Evolutionary conservation across 2,329 filamentous ascomycete species (phyloP), one percentile per base, ranked within the genome.

Genomic region (Lasiodiplodia sp.): DNA sequence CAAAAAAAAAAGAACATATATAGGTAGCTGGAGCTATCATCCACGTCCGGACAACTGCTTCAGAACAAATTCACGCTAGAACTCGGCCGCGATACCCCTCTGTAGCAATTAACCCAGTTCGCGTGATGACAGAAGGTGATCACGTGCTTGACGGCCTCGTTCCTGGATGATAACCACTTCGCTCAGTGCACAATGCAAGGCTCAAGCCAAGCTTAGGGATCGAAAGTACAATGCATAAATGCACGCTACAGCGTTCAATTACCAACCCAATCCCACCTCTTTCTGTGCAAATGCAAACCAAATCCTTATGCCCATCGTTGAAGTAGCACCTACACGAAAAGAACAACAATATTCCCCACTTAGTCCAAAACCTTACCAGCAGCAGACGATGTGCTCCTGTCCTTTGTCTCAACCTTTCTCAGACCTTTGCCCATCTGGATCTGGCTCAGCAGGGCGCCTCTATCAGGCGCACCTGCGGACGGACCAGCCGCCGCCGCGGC

Each of bases 361-460:
- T 53, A 53, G 21, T 68, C 56, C 67, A 88, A 74, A 69, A 97
- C 94, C 70, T 89, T 88, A n/a, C 95, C 95, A 25, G 93, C 92
- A 69, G 90, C 85, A 65, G 89, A 79, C 64, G 92, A 87, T 58
- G 74, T 81, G 80, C 94, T 97, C 79, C 90, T 90, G 80, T 99
- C 96, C 80, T 93, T 94, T 0, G 96, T 98, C 78, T 91, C 84
- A 28, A 94, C 93, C 86, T 98, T 98, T 84, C 87, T 94, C 77
- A 99, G 83, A 2, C 89, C 81, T 80, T 81, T 94, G 53, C 96
- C 95, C 71, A 88, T 82, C 77, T 95, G 90, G 70, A 99, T 98
- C 78, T 97, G 89, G 69, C 89, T 90, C 71, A 99, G 80, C 75
- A 99, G 85, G 0, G 89, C 88, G 70, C 86, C 83, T 31, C 85